Evolutionary conservation across 2,329 filamentous ascomycete species (phyloP), one percentile per base, ranked within the genome.

Genomic region (Verticillium longisporum): DNA sequence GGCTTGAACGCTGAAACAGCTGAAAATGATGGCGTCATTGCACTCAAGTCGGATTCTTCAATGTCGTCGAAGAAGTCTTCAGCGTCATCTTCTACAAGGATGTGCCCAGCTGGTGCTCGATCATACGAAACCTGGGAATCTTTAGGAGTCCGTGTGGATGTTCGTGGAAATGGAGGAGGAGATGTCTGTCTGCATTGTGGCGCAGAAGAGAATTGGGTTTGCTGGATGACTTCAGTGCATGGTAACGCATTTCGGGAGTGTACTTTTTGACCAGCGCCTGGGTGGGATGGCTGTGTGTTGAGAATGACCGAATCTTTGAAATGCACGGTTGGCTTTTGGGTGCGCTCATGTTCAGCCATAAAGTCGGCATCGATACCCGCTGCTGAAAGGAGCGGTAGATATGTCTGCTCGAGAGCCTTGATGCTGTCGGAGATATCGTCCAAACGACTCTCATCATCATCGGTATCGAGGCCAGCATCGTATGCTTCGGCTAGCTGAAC

Each of bases 401-500:
- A 70, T 1, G 66, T 66, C 26, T 72, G 69, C 64, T 83, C 81
- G 62, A 76, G 76, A 15, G 59, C 55, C 21, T 60, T 61, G 21
- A 85, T 71, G 59, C 76, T 68, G 57, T 75, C 74, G 11, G 77
- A 76, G 41, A 86, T 67, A 38, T 79, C 74, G 61, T 84, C 81
- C 9, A 85, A 71, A 50, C 73, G 76, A 37, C 70, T 67, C 66
- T 86, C 83, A 26, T 83, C 80, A 10, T 80, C 78, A 2, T 80
- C 77, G 1, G 80, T 85, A 56, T 85, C 78, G 14, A 80, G 68
- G 31, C 78, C 78, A 10, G 82, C 76, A 14, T 76, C 77, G 63
- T 84, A 86, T 0, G 79, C 79, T 61, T 80, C 73, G 3, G 76
- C 75, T 57, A 86, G 78, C 58, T 76, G 73, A 56, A 77, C 70